phyloP scores from a whole-genome alignment of 2,329 filamentous ascomycete species.

The Diaporthe batatas region DNA sequence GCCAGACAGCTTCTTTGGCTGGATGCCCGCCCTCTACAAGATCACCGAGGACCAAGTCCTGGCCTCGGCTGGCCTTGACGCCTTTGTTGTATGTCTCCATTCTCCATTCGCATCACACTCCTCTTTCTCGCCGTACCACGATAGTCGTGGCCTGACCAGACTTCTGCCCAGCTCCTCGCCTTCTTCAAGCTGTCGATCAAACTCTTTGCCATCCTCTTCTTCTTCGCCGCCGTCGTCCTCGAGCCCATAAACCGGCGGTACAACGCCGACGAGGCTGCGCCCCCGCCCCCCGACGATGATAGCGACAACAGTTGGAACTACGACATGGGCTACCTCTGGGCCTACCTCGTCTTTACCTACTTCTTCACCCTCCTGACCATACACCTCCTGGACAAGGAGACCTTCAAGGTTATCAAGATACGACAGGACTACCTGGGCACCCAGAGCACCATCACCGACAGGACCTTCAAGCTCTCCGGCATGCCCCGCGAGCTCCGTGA shows the following conservation, averaged over 20 bases:
- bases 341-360: constrained; percentile 95
- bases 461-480: constrained; percentile 91
- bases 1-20: constrained; percentile 88
- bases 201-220: constrained; percentile 82
- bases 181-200: constrained; percentile 97
- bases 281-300: constrained; percentile 34
- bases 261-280: constrained; percentile 46
- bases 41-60: constrained; percentile 92
- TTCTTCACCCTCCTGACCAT: constrained; percentile 87
- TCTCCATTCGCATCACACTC: constrained; percentile 40
- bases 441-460: constrained; percentile 95
- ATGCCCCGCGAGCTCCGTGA: constrained; percentile 84
- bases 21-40: constrained; percentile 87
- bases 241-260: constrained; percentile 86
- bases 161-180: constrained; percentile 75
- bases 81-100: constrained; percentile 78
- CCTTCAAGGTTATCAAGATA: constrained; percentile 84
- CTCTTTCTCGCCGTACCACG: too few relatives aligned
- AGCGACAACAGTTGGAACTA: constrained; percentile 47
- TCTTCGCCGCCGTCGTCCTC: constrained; percentile 85
- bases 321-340: constrained; percentile 79
- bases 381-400: constrained; percentile 86
- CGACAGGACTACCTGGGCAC: constrained; percentile 92
- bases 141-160: background rate
- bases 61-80: constrained; percentile 91